Evolutionary conservation across 495 filamentous ascomycete genomes (phyloP).

Genomic region (Penicillium salamii): DNA sequence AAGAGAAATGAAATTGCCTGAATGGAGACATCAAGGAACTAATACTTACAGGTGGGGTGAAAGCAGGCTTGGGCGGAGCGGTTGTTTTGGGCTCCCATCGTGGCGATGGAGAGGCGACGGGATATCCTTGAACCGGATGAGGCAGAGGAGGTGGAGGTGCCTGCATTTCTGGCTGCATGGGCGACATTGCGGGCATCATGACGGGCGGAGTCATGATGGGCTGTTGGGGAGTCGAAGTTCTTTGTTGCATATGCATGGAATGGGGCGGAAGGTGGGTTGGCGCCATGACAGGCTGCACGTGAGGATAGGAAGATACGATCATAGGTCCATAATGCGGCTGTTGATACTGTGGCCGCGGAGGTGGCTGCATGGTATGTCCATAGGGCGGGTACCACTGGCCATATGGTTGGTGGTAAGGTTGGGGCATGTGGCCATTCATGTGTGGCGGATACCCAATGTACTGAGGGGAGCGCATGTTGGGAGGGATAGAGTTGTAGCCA

Average conservation of each 20-base stretch:
- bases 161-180: constrained; percentile 30
- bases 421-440: constrained; percentile 45
- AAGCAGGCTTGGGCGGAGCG: constrained; percentile 39
- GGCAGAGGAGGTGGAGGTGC: constrained; percentile 31
- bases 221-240: constrained; percentile 42
- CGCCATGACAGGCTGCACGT: constrained; percentile 40
- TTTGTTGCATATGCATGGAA: constrained; percentile 36
- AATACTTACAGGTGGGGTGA: constrained; percentile 62
- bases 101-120: constrained; percentile 29
- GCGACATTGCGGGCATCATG: constrained; percentile 22
- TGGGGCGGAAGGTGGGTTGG: constrained; percentile 39
- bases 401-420: constrained; percentile 44
- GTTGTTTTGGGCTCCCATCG: constrained; percentile 25
- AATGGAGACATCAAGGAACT: neutral
- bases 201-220: constrained; percentile 42
- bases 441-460: constrained; percentile 48
- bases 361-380: constrained; percentile 42
- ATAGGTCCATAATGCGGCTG: constrained; percentile 47
- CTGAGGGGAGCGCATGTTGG: constrained; percentile 45
- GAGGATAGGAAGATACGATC: constrained; percentile 50
- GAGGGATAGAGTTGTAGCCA: constrained; percentile 42
- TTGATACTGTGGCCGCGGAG: constrained; percentile 30
- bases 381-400: constrained; percentile 47
- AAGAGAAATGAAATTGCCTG: too few relatives aligned
- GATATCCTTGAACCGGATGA: constrained; percentile 25